Base-by-base conservation (phyloP, 2,329 filamentous ascomycete species). In the Scedosporium minutisporum region DNA sequence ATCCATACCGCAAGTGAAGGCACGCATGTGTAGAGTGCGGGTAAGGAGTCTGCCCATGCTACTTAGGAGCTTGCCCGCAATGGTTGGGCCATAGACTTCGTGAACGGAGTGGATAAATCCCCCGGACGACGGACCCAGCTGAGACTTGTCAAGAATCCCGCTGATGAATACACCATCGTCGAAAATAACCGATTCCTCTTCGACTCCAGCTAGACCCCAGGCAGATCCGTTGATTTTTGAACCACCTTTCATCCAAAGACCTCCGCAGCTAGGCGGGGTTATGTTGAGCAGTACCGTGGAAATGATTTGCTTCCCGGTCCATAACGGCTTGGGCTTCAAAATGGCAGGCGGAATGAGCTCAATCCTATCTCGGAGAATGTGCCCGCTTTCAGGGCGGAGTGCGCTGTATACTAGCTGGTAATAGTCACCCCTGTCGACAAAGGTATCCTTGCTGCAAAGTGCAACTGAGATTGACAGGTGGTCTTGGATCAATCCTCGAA, bases 261-360 rank as follows among this genome's bases (percentile, higher is more conserved):
- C 88, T 63, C 88, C 86, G 68, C 89, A 90, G 66, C 87, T 85
- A 10, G 81, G 75, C 0, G 95, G 95, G 65, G 86, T 89, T 68
- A 97, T 93, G 71, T 99, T 99, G 74, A 91, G 92, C 63, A 99
- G 77, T 6, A 99, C 89, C 0, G 92, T 96, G 3, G 91, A 93
- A 65, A 99, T 89, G 58, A 99, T 82, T 72, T 99, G 95, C 76
- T 99, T 99, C 66, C 95, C 95, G 1, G 93, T 97, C 95, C 95
- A 99, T 62, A 92, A 78, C 33, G 85, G 82, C 48, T 82, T 82
- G 0, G 95, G 95, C 72, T 93, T 96, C 68, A 93, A 79, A 51
- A 97, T 81, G 2, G 92, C 87, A 3, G 95, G 95, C 9, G 87
- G 81, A 0, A 97, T 80, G 41, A 93, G 87, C 70, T 91, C 83